Base-by-base conservation (phyloP, 2,329 filamentous ascomycete species). In the Xylariaceae sp. region DNA sequence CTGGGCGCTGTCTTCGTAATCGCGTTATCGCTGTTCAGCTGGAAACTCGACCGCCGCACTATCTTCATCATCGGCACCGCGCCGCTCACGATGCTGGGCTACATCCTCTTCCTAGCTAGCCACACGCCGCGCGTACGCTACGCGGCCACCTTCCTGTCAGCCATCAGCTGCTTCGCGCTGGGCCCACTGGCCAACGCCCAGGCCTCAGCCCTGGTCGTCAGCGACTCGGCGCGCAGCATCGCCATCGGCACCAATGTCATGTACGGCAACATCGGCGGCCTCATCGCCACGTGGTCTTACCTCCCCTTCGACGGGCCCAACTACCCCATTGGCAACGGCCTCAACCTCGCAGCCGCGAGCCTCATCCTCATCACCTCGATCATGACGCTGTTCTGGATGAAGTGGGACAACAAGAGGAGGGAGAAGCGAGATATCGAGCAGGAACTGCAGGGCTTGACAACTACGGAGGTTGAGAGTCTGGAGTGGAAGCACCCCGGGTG, bases 191-290 rank as follows among this genome's bases (percentile, higher is more conserved):
- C 80, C 60, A 89, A 87, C 58, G 86, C 86, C 0, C 81, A 89
- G 50, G 83, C 81, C 0, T 83, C 85, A 0, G 87, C 86, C 6
- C 90, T 90, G 60, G 86, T 91, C 0, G 80, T 89, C 6, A 85
- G 83, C 3, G 88, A 91, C 61, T 88, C 87, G 0, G 84, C 87
- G 0, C 79, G 87, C 11, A 83, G 82, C 8, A 80, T 84, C 0
- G 85, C 85, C 3, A 87, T 90, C 37, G 86, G 82, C 9, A 81
- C 80, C 0, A 84, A 83, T 47, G 84, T 90, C 64, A 89, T 90
- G 86, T 73, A 88, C 20, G 88, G 87, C 23, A 90, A 89, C 49
- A 67, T 90, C n/a, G 88, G 88, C 2, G 88, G 87, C 0, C 68
- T 90, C 27, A 78, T 88, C 53, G 79, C 82, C 1, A 86, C 83